A percentile compares a stretch with the other conserved stretches of the same genome.
These are phyloP conservation scores for Syncephalastrum racemosum DNA, from an alignment of 371 early-diverging fungal species.

Conservation along the genomic window DNA sequence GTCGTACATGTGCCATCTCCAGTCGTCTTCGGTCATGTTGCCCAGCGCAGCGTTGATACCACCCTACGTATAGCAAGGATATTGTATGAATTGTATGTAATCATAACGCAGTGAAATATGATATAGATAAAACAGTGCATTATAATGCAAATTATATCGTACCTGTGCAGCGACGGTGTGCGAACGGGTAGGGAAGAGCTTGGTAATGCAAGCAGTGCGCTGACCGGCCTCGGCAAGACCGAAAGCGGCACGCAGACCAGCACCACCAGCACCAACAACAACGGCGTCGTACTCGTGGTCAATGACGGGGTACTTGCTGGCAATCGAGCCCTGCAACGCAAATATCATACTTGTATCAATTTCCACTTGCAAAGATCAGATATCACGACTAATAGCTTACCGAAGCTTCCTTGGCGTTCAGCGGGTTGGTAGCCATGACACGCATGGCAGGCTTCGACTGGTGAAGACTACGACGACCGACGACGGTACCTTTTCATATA, in stretches of 20 bases:
- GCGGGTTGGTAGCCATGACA: conserved; percentile 70
- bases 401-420: conserved; percentile 69
- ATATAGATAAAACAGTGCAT: too few relatives aligned
- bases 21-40: conserved; percentile 99
- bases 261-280: conserved; percentile 98
- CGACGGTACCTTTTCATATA: too few relatives aligned
- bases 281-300: conserved; percentile 98
- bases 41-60: conserved; percentile 99
- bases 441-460: conserved; percentile 65
- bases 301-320: conserved; percentile 86
- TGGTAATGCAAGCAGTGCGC: conserved; percentile 98
- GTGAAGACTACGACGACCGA: conserved; percentile 52
- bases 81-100: too few relatives aligned
- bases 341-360: neutral
- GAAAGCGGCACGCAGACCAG: conserved; percentile 98
- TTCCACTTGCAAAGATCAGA: conserved; percentile 1
- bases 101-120: too few relatives aligned
- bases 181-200: conserved; percentile 97
- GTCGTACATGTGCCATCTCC: conserved; percentile 99
- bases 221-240: conserved; percentile 97
- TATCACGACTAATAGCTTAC: conserved; percentile 32
- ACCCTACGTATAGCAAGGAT: conserved; percentile 55
- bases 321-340: conserved; percentile 51
- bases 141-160: too few relatives aligned
- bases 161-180: conserved; percentile 98